Base-by-base conservation (phyloP, 2,329 filamentous ascomycete genomes). In the Thermoascus crustaceus region DNA sequence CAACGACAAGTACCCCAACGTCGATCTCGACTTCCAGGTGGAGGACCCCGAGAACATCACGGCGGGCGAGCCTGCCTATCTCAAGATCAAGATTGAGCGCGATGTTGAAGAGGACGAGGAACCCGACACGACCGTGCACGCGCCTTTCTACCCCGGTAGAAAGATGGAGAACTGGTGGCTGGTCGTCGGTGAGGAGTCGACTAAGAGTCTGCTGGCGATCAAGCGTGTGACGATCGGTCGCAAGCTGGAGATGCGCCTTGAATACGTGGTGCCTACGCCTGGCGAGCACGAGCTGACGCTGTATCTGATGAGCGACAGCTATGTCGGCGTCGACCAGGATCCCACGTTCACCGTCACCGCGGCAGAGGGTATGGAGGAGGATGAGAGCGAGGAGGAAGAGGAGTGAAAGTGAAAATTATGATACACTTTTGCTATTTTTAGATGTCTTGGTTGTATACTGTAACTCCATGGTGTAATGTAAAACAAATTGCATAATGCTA, bases 131-230 rank as follows among this genome's bases (percentile, higher is more conserved):
- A 81, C 80, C 1, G 93, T 96, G 2, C 88, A 96, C 57, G 88
- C 89, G 34, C 91, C 91, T 0, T 98, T 96, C 71, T 98, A 91
- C 58, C 88, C 91, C 1, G 71, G 63, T 32, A 82, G 82, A 61
- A 98, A 98, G 73, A 82, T 85, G 68, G 91, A 98, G 72, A 94
- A 91, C 57, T 98, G 88, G 88, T 98, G 91, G 91, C 68, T 98
- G 37, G 85, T 98, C 13, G 85, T 98, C 21, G 89, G 88, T 19
- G 88, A 96, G 50, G 87, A 95, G 66, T 82, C 78, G 58, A 85
- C 82, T 25, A 89, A 86, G 68, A 88, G 74, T 44, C 69, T 98
- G 43, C 70, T 96, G 39, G 88, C 85, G 2, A 94, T 96, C 68
- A 98, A 96, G 73, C 78, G 89, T 48, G 81, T 98, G 41, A 94